phyloP scores from a whole-genome alignment of 192 early-diverging fungal genomes.

The Dissophora ornata region DNA sequence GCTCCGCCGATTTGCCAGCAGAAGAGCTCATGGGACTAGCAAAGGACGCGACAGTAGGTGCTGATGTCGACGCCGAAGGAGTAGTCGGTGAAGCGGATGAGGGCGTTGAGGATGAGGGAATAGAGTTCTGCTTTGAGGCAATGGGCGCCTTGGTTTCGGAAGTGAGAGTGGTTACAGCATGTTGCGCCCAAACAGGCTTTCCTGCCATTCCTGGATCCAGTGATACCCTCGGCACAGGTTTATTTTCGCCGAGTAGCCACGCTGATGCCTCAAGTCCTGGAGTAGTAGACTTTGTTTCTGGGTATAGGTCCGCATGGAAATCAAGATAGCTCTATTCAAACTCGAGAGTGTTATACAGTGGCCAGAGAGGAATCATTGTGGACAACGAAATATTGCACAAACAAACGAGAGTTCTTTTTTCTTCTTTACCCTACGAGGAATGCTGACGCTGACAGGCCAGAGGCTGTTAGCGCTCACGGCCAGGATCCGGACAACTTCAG shows the following conservation, averaged over 20 bases:
- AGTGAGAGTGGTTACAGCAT: background rate
- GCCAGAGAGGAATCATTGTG: background rate
- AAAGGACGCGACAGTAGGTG: background rate
- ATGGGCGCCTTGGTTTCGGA: constrained; percentile 4
- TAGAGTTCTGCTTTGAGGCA: background rate
- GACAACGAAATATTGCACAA: background rate
- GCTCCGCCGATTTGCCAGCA: too few relatives aligned
- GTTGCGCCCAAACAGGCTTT: constrained; percentile 22
- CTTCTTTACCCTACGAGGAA: constrained; percentile 75
- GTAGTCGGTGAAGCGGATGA: too few relatives aligned
- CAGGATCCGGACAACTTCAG: constrained; percentile 75
- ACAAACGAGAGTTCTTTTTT: background rate
- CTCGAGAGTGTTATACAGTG: background rate
- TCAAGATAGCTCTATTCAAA: constrained; percentile 73
- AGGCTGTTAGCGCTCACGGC: constrained; percentile 68
- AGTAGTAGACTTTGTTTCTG: constrained; percentile 74
- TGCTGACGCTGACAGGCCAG: constrained; percentile 74
- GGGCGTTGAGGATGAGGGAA: background rate
- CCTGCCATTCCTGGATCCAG: constrained; percentile 63
- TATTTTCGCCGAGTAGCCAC: constrained; percentile 70
- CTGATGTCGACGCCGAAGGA: too few relatives aligned
- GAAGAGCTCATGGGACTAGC: too few relatives aligned
- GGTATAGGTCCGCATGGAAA: constrained; percentile 89
- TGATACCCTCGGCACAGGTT: constrained; percentile 50
- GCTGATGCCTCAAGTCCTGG: constrained; percentile 66